These are phyloP conservation scores for Podaxis sp. DNA, from an alignment of 768 basidiomycete species.

Conservation along the genomic window DNA sequence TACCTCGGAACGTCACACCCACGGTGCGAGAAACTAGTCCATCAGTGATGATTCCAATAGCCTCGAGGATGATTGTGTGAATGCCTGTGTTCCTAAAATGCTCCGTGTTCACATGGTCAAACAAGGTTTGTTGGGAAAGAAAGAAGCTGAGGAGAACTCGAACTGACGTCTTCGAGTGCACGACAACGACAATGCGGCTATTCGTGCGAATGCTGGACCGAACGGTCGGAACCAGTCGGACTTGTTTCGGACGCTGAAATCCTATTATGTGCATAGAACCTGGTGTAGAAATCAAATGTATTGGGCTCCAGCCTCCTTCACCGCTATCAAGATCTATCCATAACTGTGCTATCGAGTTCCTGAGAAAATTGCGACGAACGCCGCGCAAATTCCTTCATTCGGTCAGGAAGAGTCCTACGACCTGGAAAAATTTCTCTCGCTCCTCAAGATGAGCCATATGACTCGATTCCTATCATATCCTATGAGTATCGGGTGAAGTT, in stretches of 20 bases:
- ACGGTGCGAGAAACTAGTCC: neutral
- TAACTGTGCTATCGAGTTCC: neutral
- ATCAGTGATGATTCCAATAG: neutral
- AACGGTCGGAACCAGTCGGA: neutral
- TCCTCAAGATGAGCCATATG: slow-evolving; percentile 43
- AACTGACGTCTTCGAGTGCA: neutral
- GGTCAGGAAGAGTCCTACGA: slow-evolving; percentile 28
- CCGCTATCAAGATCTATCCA: too few relatives aligned
- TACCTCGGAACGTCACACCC: neutral
- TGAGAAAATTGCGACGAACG: neutral
- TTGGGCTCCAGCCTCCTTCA: neutral
- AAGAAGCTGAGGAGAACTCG: neutral
- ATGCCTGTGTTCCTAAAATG: neutral
- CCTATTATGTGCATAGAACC: neutral
- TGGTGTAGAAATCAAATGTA: neutral
- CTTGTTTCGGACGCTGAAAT: neutral
- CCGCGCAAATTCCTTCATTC: neutral
- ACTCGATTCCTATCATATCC: slow-evolving; percentile 23
- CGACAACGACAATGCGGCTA: neutral
- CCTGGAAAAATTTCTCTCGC: slow-evolving; percentile 28
- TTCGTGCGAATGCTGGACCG: neutral
- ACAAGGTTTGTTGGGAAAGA: neutral
- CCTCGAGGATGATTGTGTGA: neutral
- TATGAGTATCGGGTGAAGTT: neutral
- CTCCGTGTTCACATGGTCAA: neutral